Conservation (phyloP, 1,284 basidiomycete species). For the Trametes versicolor region DNA sequence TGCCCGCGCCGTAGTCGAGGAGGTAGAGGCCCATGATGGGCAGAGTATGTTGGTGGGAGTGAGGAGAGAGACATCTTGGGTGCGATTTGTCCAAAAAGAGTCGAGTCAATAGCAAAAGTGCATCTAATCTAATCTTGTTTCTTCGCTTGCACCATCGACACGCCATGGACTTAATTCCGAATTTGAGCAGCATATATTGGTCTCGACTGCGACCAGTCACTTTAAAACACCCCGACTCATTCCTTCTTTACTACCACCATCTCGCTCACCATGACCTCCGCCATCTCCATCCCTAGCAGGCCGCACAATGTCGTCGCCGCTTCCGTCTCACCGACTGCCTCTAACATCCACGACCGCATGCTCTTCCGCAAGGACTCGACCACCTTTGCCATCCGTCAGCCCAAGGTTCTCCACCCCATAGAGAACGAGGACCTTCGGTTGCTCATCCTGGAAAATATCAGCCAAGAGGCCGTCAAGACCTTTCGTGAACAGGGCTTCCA, state of each 20-base stretch:
- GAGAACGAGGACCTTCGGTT: slow-evolving; percentile 82
- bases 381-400: slow-evolving; percentile 53
- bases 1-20: slow-evolving; percentile 96
- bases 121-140: slow-evolving; percentile 38
- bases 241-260: slow-evolving; percentile 1
- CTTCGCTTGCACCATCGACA: slow-evolving; percentile 26
- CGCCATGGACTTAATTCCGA: slow-evolving; percentile 31
- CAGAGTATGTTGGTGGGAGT: slow-evolving; percentile 16
- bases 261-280: slow-evolving; percentile 43
- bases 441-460: slow-evolving; percentile 96
- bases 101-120: slow-evolving; percentile 26
- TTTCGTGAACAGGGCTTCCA: slow-evolving; percentile 91
- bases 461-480: slow-evolving; percentile 86
- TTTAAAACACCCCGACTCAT: slow-evolving; percentile 14
- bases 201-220: slow-evolving; percentile 9
- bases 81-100: slow-evolving; percentile 28
- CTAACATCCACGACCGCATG: slow-evolving; percentile 56
- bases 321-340: slow-evolving; percentile 58
- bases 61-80: slow-evolving; percentile 18
- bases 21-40: slow-evolving; percentile 79
- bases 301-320: slow-evolving; percentile 47
- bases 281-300: slow-evolving; percentile 53
- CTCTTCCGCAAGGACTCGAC: slow-evolving; percentile 47
- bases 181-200: slow-evolving; percentile 19
- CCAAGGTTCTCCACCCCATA: slow-evolving; percentile 78